Conservation (phyloP, 805 yeast species). For the Wickerhamomyces ciferrii region DNA sequence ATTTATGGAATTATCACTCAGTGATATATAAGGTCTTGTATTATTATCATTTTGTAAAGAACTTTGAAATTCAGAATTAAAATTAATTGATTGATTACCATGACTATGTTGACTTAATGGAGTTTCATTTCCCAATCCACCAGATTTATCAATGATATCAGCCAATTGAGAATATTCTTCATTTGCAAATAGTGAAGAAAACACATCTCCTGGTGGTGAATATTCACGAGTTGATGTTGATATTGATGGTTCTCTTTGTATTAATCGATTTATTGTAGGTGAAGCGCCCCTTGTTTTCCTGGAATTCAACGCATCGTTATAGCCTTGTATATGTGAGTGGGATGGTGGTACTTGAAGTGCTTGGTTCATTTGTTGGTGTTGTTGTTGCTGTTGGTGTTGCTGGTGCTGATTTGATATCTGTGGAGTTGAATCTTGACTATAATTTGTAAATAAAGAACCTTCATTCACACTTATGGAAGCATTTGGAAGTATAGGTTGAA, state of each 20-base stretch:
- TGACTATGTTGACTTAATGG: slow-evolving; percentile 13
- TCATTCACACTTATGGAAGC: background rate
- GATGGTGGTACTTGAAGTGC: no score
- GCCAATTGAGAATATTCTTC: slow-evolving; percentile 37
- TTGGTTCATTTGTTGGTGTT: background rate
- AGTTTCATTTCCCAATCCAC: slow-evolving; percentile 4
- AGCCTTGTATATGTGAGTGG: background rate
- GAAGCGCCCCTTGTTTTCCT: no score
- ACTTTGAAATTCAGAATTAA: slow-evolving; percentile 21
- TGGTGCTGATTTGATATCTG: background rate
- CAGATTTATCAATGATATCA: slow-evolving; percentile 25
- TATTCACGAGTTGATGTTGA: background rate
- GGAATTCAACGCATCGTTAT: no score
- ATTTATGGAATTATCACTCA: slow-evolving; percentile 20
- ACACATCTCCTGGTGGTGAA: slow-evolving; percentile 19
- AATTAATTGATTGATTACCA: slow-evolving; percentile 12
- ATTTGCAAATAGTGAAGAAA: slow-evolving; percentile 29
- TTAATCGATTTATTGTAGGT: background rate
- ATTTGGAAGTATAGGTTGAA: background rate
- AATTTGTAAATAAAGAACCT: background rate
- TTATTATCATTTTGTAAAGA: slow-evolving; percentile 22
- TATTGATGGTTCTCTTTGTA: background rate
- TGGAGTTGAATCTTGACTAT: background rate
- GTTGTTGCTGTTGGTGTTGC: no score
- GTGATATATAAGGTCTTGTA: slow-evolving; percentile 22